Conservation (phyloP, 148 eudicot species). For the Nyssa sinensis region DNA sequence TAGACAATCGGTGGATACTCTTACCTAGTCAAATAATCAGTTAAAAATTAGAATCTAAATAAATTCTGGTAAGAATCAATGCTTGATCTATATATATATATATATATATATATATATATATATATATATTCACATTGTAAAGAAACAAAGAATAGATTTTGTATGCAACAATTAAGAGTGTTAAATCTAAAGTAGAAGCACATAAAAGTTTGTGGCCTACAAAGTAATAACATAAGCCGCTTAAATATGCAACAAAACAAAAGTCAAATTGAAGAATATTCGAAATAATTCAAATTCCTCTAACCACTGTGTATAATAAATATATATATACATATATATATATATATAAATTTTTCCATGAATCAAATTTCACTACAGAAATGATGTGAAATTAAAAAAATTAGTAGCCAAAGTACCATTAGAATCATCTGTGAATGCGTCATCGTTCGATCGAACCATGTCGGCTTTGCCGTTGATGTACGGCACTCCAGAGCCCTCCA, state of each 20-base stretch:
- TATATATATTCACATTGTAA: background rate
- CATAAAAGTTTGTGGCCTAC: too few species aligned
- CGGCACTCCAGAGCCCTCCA: conserved; percentile 33
- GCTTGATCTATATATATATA: background rate
- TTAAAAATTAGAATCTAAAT: conserved; percentile 3
- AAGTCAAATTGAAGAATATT: background rate
- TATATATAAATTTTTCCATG: background rate
- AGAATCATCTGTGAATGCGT: background rate
- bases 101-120: background rate
- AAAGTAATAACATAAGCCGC: too few species aligned
- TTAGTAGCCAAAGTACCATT: conserved; percentile 11
- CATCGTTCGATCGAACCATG: conserved; percentile 1
- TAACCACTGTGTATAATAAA: background rate
- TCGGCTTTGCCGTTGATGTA: conserved; percentile 20
- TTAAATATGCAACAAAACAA: background rate
- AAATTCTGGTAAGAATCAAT: background rate
- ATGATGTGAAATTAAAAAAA: background rate
- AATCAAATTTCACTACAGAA: background rate
- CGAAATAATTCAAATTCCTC: background rate
- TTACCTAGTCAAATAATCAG: conserved; percentile 37
- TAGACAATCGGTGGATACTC: conserved; percentile 34
- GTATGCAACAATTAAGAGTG: too few species aligned
- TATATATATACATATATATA: too few species aligned
- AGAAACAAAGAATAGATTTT: background rate
- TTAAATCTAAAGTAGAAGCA: too few species aligned